phyloP scores from a whole-genome alignment of 2,329 filamentous ascomycete species.

The Pseudogymnoascus sp. region DNA sequence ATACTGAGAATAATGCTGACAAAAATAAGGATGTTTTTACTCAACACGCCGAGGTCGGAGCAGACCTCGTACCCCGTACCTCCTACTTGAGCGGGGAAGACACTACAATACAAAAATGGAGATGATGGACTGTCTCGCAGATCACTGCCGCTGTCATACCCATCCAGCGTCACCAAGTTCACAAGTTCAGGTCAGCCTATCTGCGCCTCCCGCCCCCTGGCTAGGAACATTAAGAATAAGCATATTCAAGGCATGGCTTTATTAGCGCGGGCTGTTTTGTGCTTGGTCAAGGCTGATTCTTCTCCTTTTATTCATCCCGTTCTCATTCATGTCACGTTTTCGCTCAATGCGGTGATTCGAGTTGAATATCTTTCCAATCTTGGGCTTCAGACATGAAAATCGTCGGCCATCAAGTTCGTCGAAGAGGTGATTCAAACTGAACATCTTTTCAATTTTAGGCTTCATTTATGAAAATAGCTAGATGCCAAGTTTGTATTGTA shows the following conservation, averaged over 20 bases:
- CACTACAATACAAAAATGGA: not conserved
- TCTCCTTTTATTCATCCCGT: not conserved
- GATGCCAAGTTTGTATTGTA: not conserved
- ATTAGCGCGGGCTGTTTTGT: not conserved
- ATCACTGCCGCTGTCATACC: not conserved
- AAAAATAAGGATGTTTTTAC: not conserved
- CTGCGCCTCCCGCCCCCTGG: not conserved
- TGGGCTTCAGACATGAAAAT: not conserved
- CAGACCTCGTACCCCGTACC: not conserved
- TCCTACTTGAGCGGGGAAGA: not conserved
- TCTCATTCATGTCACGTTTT: not conserved
- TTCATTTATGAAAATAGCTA: not conserved
- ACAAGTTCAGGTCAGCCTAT: not conserved
- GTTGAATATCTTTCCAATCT: not conserved
- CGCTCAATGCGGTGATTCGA: not conserved
- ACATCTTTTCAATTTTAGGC: not conserved
- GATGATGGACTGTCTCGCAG: not conserved
- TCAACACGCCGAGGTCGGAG: not conserved
- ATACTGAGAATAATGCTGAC: not conserved
- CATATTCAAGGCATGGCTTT: not conserved
- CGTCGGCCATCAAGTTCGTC: too few relatives aligned
- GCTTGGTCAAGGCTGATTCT: not conserved
- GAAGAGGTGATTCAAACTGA: too few relatives aligned
- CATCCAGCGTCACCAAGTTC: too few relatives aligned
- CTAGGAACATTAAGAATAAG: constrained; percentile 1